These are phyloP conservation scores for Tetrahymena elliotti DNA, from an alignment of 73 alveolate species.

Conservation along the genomic window DNA sequence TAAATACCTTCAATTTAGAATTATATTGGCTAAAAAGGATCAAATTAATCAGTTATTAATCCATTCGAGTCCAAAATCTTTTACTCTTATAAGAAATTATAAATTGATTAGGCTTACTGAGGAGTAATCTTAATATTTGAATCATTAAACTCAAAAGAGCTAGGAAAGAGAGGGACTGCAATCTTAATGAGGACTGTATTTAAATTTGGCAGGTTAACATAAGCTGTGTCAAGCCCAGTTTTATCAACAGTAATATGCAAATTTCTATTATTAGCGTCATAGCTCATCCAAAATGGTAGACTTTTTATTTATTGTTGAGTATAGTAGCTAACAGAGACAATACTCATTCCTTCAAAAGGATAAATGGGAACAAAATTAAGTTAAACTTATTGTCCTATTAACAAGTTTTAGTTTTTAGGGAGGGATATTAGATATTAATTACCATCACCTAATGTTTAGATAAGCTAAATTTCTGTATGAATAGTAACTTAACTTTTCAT, in stretches of 20 bases:
- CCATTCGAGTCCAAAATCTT: not conserved
- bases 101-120: not conserved
- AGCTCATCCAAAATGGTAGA: not conserved
- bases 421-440: not conserved
- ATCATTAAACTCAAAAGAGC: not conserved
- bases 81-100: not conserved
- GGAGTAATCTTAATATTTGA: not conserved
- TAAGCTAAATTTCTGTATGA: not conserved
- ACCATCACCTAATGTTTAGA: not conserved
- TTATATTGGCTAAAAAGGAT: not conserved
- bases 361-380: not conserved
- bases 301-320: not conserved
- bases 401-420: not conserved
- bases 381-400: not conserved
- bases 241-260: not conserved
- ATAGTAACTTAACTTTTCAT: not conserved
- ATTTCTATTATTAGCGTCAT: not conserved
- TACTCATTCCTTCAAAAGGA: not conserved
- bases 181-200: not conserved
- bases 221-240: not conserved
- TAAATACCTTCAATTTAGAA: not conserved
- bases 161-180: not conserved
- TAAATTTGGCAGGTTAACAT: not conserved
- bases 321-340: not conserved
- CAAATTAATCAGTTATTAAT: not conserved